These are phyloP conservation scores for Vicia villosa DNA, from an alignment of 306 rosid genomes.

Conservation along the genomic window DNA sequence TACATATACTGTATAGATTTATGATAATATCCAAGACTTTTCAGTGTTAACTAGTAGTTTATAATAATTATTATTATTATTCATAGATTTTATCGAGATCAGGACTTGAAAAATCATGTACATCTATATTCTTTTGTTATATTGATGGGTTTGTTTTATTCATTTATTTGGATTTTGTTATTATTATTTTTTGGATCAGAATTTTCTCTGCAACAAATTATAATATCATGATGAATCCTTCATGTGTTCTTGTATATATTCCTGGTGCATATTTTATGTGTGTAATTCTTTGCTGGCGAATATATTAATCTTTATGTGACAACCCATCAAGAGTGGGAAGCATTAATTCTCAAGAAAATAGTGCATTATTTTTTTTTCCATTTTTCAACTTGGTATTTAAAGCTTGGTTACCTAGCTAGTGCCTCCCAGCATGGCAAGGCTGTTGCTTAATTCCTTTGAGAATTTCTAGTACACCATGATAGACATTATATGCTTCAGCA, in stretches of 20 bases:
- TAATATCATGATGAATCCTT: conserved; percentile 14
- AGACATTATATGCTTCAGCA: background rate
- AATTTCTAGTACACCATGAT: conserved; percentile 24
- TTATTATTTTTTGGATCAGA: background rate
- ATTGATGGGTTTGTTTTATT: conserved; percentile 47
- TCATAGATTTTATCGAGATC: conserved; percentile 41
- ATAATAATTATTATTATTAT: conserved; percentile 2
- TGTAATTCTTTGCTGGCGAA: conserved; percentile 36
- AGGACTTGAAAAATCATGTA: conserved; percentile 49
- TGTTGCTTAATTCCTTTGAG: conserved; percentile 34
- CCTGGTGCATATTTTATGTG: conserved; percentile 2
- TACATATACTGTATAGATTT: conserved; percentile 46
- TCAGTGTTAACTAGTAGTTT: conserved; percentile 29
- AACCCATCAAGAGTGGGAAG: conserved; percentile 45
- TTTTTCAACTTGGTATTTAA: conserved; percentile 33
- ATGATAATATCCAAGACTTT: conserved; percentile 46
- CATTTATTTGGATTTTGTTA: conserved; percentile 6
- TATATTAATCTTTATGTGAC: conserved; percentile 37
- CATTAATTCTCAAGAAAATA: conserved; percentile 46
- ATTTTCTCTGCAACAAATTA: conserved; percentile 1
- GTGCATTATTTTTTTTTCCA: background rate
- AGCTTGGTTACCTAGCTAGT: conserved; percentile 36
- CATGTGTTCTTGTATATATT: conserved; percentile 17
- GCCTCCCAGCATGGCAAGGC: conserved; percentile 37
- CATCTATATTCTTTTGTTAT: conserved; percentile 54